Evolutionary conservation across 2,329 filamentous ascomycete genomes (phyloP).

Genomic region (Ophiosphaerella herpotricha): DNA sequence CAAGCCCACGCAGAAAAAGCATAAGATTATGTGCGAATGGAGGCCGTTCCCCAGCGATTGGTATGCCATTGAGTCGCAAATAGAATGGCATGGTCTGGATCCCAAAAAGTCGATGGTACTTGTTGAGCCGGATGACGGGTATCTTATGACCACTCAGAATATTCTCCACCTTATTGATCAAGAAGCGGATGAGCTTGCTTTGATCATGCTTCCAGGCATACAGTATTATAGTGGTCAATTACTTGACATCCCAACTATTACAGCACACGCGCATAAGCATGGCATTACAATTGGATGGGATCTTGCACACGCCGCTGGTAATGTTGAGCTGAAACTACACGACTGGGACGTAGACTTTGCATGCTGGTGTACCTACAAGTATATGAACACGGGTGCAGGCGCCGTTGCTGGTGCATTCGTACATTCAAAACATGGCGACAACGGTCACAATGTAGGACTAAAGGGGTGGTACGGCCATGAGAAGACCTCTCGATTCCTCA

Average conservation of each 20-base stretch:
- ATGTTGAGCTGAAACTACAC: slow-evolving; percentile 77
- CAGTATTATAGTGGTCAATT: slow-evolving; percentile 91
- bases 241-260: slow-evolving; percentile 81
- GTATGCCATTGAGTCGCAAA: slow-evolving; percentile 82
- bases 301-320: slow-evolving; percentile 82
- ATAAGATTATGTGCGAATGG: slow-evolving; percentile 84
- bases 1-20: slow-evolving; percentile 64
- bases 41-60: slow-evolving; percentile 89
- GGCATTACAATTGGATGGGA: slow-evolving; percentile 84
- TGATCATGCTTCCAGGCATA: slow-evolving; percentile 81
- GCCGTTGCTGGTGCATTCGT: slow-evolving; percentile 80
- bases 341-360: slow-evolving; percentile 92
- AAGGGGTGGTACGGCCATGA: slow-evolving; percentile 88
- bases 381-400: slow-evolving; percentile 84
- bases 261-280: slow-evolving; percentile 70
- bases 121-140: slow-evolving; percentile 65
- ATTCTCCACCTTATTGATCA: slow-evolving; percentile 74
- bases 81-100: slow-evolving; percentile 71
- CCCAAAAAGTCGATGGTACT: slow-evolving; percentile 71
- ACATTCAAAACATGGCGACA: slow-evolving; percentile 71
- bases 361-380: slow-evolving; percentile 94
- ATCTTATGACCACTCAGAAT: slow-evolving; percentile 68
- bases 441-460: slow-evolving; percentile 67
- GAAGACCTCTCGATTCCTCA: slow-evolving; percentile 75
- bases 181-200: slow-evolving; percentile 71